phyloP scores from a whole-genome alignment of 1,139 yeast genomes.

The Zygosaccharomyces sapae region DNA sequence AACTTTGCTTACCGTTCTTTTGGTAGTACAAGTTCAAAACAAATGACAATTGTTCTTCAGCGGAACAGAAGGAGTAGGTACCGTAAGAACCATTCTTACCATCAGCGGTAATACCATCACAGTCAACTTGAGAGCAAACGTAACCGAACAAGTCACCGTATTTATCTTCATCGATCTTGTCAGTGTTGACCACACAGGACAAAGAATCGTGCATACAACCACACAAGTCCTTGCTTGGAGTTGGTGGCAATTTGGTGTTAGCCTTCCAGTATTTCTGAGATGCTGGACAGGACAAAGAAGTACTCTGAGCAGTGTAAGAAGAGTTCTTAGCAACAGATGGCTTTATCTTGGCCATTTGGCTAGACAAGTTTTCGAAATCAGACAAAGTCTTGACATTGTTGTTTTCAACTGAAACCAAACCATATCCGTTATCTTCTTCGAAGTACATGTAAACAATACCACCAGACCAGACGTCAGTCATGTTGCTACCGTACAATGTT shows the following conservation, averaged over 20 bases:
- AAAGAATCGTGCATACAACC: conserved; percentile 52
- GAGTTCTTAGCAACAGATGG: conserved; percentile 56
- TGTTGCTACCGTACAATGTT: conserved; percentile 54
- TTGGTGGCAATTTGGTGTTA: conserved; percentile 65
- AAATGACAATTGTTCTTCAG: conserved; percentile 59
- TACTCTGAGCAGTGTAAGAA: conserved; percentile 45
- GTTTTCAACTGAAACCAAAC: conserved; percentile 58
- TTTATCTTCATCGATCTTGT: conserved; percentile 45
- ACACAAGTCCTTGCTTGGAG: conserved; percentile 63
- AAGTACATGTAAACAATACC: conserved; percentile 84
- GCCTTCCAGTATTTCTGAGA: conserved; percentile 53
- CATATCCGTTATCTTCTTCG: conserved; percentile 69
- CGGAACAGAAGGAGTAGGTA: conserved; percentile 59
- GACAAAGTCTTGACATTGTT: conserved; percentile 53
- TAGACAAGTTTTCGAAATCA: conserved; percentile 56
- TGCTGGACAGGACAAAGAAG: conserved; percentile 52
- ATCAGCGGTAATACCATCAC: conserved; percentile 55
- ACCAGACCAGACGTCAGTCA: conserved; percentile 84
- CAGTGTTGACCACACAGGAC: conserved; percentile 51
- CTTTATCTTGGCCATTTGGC: conserved; percentile 50
- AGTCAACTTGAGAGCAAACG: conserved; percentile 51
- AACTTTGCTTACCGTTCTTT: conserved; percentile 41
- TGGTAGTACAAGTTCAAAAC: conserved; percentile 63
- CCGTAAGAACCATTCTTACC: conserved; percentile 63
- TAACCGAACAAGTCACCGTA: conserved; percentile 54